Base-by-base conservation (phyloP, 2,329 filamentous ascomycete species). In the Claviceps sp. region DNA sequence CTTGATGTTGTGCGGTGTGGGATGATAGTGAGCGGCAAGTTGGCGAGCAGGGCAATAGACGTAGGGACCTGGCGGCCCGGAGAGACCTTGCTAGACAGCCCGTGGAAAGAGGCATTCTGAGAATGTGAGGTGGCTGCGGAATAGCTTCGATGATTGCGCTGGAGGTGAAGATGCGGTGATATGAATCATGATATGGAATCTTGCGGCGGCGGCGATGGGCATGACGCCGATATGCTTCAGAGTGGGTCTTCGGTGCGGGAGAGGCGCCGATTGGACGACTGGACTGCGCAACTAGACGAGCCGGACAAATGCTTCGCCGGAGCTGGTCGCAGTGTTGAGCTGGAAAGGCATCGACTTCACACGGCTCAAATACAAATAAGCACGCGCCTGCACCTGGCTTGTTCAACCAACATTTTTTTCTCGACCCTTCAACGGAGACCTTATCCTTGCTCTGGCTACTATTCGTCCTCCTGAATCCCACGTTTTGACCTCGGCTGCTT, bases 61-160 rank as follows among this genome's bases (percentile, higher is more conserved):
- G 47, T 13, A 46, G 9, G 18, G 48, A 38, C 2, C n/a, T 26
- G 22, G 57, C 20, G 14, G 34, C 38, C n/a, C 54, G 48, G 14
- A 51, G 42, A 20, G 57, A 41, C 4, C 55, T 49, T 9, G 53
- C 49, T 4, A 62, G 54, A 13, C 56, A 59, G 37, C 51, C 56
- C 34, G 55, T 36, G 26, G n/a, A 40, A 22, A 57, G 48, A 4
- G 58, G 48, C 61, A 63, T 62, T 22, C 41, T 43, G 45, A 3
- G 5, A 7, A 6, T 24, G 30, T 8, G 24, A 5, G 26, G 4
- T 8, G 30, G 30, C 30, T 2, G 30, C 30, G 11, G 30, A 34
- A 34, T 11, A 34, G 30, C 30, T 34, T 34, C n/a, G 18, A 16
- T 34, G 24, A n/a, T n/a, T 26, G 14, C 24, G 43, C 30, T 34